These are phyloP conservation scores for Pseudohalonectria lignicola DNA, from an alignment of 2,329 filamentous ascomycete genomes.

Conservation along the genomic window DNA sequence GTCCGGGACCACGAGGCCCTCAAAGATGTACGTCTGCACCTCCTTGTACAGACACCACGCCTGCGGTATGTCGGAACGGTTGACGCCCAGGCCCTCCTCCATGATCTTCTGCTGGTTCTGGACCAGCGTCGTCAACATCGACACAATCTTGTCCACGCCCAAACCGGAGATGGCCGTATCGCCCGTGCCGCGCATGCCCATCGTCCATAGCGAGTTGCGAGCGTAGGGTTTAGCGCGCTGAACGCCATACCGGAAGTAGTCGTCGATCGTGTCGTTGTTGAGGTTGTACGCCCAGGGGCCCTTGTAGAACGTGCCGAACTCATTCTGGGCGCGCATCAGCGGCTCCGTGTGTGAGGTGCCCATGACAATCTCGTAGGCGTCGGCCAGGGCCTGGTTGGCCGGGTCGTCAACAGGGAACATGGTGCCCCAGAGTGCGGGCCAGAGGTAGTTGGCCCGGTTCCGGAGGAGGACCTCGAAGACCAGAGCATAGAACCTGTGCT, in stretches of 20 bases:
- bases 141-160: conserved; percentile 43
- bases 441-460: conserved; percentile 62
- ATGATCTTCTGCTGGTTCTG: conserved; percentile 48
- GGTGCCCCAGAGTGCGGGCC: conserved; percentile 55
- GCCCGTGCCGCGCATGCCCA: conserved; percentile 59
- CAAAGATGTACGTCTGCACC: conserved; percentile 57
- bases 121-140: conserved; percentile 49
- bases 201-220: conserved; percentile 52
- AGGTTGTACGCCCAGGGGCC: conserved; percentile 60
- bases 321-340: conserved; percentile 51
- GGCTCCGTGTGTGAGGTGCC: conserved; percentile 66
- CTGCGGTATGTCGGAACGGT: conserved; percentile 47
- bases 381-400: conserved; percentile 55
- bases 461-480: conserved; percentile 64
- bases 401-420: conserved; percentile 66
- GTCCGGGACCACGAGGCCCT: conserved; percentile 51
- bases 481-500: conserved; percentile 52
- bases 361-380: conserved; percentile 66
- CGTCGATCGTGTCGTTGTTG: conserved; percentile 57
- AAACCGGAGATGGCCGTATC: conserved; percentile 50
- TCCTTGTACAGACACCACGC: conserved; percentile 69
- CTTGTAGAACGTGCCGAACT: conserved; percentile 39
- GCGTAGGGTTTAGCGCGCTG: conserved; percentile 55
- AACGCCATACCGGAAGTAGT: conserved; percentile 59
- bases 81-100: conserved; percentile 37